Conservation (phyloP, 371 early-diverging fungal genomes). For the Haplosporangium sp. region DNA sequence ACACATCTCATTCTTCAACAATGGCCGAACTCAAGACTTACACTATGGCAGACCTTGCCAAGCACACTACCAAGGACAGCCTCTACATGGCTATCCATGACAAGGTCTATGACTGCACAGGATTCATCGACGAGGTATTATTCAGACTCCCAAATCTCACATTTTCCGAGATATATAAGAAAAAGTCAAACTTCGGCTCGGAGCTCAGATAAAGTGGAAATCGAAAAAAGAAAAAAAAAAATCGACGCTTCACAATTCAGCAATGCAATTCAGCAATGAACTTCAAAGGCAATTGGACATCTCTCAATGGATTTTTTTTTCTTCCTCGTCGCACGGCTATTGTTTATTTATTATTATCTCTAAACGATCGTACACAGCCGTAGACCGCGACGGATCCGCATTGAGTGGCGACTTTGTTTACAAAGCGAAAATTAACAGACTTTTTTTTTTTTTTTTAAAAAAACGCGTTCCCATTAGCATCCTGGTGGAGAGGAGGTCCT, state of each 20-base stretch:
- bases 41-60: conserved; percentile 68
- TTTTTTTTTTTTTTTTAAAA: neutral
- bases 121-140: conserved; percentile 76
- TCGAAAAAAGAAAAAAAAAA: neutral
- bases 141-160: too few relatives aligned
- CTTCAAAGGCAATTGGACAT: too few relatives aligned
- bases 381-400: too few relatives aligned
- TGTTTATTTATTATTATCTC: too few relatives aligned
- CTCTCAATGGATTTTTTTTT: neutral
- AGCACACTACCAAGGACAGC: conserved; percentile 68
- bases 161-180: conserved; percentile 9
- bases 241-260: too few relatives aligned
- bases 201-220: too few relatives aligned
- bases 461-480: conserved; percentile 61
- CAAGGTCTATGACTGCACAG: conserved; percentile 84
- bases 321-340: neutral
- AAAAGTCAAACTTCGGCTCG: too few relatives aligned
- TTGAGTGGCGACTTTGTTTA: too few relatives aligned
- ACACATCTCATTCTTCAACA: neutral
- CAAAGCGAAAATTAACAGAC: neutral
- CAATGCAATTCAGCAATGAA: too few relatives aligned
- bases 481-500: conserved; percentile 89
- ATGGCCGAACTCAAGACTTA: conserved; percentile 51
- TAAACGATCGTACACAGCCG: too few relatives aligned
- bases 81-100: conserved; percentile 81